Evolutionary conservation across 2,329 filamentous ascomycete genomes (phyloP).

Genomic region (Cladosporium austrohemisphaericum): DNA sequence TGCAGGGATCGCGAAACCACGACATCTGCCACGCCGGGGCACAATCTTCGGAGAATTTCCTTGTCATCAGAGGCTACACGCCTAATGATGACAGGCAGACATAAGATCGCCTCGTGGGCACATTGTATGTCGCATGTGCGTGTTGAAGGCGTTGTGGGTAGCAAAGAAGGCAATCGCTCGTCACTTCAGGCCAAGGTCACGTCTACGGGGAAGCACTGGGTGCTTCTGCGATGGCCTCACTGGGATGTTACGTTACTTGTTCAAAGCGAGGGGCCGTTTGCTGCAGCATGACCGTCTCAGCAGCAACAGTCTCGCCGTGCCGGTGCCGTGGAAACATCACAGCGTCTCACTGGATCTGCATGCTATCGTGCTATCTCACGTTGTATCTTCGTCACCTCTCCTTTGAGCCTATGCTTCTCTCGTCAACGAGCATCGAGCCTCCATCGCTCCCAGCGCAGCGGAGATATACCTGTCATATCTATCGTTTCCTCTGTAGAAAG

Average conservation of each 20-base stretch:
- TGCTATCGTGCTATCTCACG: slow-evolving; percentile 13
- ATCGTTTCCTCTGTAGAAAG: slow-evolving; percentile 26
- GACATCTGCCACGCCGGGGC: slow-evolving; percentile 1
- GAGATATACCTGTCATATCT: slow-evolving; percentile 5
- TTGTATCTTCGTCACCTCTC: neutral
- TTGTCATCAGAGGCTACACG: neutral
- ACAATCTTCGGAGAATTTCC: slow-evolving; percentile 14
- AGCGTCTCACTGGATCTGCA: slow-evolving; percentile 15
- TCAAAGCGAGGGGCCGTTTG: slow-evolving; percentile 11
- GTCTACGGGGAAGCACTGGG: neutral
- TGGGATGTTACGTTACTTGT: slow-evolving; percentile 12
- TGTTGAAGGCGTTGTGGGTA: neutral
- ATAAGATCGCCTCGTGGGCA: neutral
- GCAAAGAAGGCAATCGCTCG: neutral
- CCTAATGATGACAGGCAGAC: neutral
- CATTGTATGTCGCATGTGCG: neutral
- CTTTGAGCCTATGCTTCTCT: neutral
- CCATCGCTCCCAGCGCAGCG: neutral
- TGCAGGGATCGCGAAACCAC: slow-evolving; percentile 16
- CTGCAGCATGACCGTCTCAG: slow-evolving; percentile 11
- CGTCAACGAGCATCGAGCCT: neutral
- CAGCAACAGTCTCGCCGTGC: neutral
- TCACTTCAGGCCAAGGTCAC: neutral
- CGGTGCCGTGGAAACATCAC: slow-evolving; percentile 8
- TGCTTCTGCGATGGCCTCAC: slow-evolving; percentile 3